Conservation (phyloP, 768 basidiomycete genomes). For the Suillus occidentalis region DNA sequence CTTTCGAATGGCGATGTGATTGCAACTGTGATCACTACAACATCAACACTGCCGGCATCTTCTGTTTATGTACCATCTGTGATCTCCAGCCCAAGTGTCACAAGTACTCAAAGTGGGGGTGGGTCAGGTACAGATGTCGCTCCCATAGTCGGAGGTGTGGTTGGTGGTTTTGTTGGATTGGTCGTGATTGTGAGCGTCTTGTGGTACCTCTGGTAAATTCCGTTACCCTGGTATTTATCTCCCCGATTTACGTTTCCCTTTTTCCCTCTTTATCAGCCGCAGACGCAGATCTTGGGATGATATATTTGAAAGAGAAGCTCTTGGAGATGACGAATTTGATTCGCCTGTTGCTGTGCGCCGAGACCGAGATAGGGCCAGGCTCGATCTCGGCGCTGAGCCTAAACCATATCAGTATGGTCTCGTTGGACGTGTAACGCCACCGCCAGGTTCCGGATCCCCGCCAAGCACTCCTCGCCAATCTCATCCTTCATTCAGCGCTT, state of each 20-base stretch:
- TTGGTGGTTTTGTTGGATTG: slow-evolving; percentile 56
- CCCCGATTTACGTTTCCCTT: slow-evolving; percentile 10
- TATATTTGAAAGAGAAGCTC: slow-evolving; percentile 46
- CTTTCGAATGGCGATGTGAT: slow-evolving; percentile 43
- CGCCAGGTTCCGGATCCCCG: slow-evolving; percentile 29
- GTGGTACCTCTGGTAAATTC: slow-evolving; percentile 52
- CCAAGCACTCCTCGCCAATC: slow-evolving; percentile 28
- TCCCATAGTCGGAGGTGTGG: slow-evolving; percentile 52
- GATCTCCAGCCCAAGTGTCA: slow-evolving; percentile 11
- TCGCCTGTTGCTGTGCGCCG: slow-evolving; percentile 19
- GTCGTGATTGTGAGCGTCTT: slow-evolving; percentile 43
- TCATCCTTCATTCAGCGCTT: slow-evolving; percentile 9
- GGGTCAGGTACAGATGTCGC: slow-evolving; percentile 35
- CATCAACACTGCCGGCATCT: slow-evolving; percentile 36
- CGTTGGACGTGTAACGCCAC: slow-evolving; percentile 45
- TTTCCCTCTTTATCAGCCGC: slow-evolving; percentile 34
- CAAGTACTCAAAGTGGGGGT: slow-evolving; percentile 15
- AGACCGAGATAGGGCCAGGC: slow-evolving; percentile 26
- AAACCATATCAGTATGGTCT: slow-evolving; percentile 65
- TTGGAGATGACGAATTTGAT: slow-evolving; percentile 25
- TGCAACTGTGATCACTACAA: slow-evolving; percentile 35
- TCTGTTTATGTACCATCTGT: slow-evolving; percentile 27
- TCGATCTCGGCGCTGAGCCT: slow-evolving; percentile 39
- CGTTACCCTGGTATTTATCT: slow-evolving; percentile 7
- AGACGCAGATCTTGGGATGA: slow-evolving; percentile 50